Conservation (phyloP, 805 yeast genomes). For the Candida corydali region DNA sequence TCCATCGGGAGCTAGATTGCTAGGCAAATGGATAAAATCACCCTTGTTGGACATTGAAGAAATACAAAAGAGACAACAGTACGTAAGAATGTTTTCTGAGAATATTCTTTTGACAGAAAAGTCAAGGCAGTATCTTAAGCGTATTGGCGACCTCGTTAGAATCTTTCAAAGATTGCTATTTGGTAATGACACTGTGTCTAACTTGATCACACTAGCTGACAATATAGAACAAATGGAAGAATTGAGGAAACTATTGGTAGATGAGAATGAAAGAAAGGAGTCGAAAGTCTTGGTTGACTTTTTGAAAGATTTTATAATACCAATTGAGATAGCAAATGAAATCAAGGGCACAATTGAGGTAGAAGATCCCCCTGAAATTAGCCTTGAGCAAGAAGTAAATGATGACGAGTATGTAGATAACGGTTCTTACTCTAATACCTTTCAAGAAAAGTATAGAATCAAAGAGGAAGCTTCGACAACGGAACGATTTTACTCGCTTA, state of each 20-base stretch:
- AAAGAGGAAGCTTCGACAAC: constrained; percentile 5
- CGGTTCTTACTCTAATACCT: constrained; percentile 17
- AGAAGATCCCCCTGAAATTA: constrained; percentile 7
- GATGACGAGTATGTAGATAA: constrained; percentile 5
- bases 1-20: constrained; percentile 72
- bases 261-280: constrained; percentile 14
- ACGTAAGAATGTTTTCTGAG: constrained; percentile 27
- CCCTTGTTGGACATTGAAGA: constrained; percentile 64
- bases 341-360: constrained; percentile 39
- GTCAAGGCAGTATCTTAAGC: constrained; percentile 34
- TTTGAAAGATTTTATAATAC: constrained; percentile 29
- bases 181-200: constrained; percentile 28
- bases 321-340: constrained; percentile 35
- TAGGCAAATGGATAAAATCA: constrained; percentile 76
- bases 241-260: constrained; percentile 14
- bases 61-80: constrained; percentile 47
- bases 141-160: constrained; percentile 55
- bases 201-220: constrained; percentile 28
- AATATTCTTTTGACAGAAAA: constrained; percentile 16
- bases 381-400: constrained; percentile 2
- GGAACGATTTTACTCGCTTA: constrained; percentile 22
- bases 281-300: constrained; percentile 19
- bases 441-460: constrained; percentile 18
- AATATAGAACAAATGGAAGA: constrained; percentile 24
- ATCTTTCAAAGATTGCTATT: constrained; percentile 50